Evolutionary conservation across 2,329 filamentous ascomycete species (phyloP).

Genomic region (Sclerotiophoma versabilis): DNA sequence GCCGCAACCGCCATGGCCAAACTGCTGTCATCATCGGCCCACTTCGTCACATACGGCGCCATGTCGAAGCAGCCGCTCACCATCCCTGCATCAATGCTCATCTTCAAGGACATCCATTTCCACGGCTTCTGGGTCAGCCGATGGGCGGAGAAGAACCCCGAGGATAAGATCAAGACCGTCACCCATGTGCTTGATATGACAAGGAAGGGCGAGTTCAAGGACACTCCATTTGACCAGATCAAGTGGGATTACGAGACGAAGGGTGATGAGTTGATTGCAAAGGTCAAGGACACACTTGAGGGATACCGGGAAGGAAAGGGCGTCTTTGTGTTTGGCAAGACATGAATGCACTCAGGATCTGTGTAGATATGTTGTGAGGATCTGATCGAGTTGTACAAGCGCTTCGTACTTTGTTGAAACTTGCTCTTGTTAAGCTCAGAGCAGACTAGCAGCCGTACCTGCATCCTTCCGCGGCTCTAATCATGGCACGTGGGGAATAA

Average conservation of each 20-base stretch:
- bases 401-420: too few species aligned
- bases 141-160: slow-evolving; percentile 80
- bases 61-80: slow-evolving; percentile 89
- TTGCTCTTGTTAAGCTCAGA: background rate
- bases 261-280: slow-evolving; percentile 70
- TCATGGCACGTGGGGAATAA: background rate
- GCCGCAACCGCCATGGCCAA: slow-evolving; percentile 80
- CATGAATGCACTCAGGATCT: slow-evolving; percentile 18
- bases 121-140: slow-evolving; percentile 93
- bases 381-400: background rate
- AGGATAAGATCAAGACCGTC: slow-evolving; percentile 80
- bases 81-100: slow-evolving; percentile 82
- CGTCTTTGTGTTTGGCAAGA: slow-evolving; percentile 77
- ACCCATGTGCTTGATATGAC: slow-evolving; percentile 81
- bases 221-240: slow-evolving; percentile 82
- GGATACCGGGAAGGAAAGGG: slow-evolving; percentile 90
- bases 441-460: background rate
- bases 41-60: slow-evolving; percentile 91
- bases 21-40: slow-evolving; percentile 68
- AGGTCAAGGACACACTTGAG: slow-evolving; percentile 81
- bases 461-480: slow-evolving; percentile 1
- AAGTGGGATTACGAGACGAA: slow-evolving; percentile 84
- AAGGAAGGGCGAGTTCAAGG: slow-evolving; percentile 77
- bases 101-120: slow-evolving; percentile 91
- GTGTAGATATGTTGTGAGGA: background rate